Percentiles rank a stretch among this genome's conserved stretches.
These are phyloP conservation scores for Aspergillus candidus DNA, from an alignment of 2,329 filamentous ascomycete species.

Conservation along the genomic window DNA sequence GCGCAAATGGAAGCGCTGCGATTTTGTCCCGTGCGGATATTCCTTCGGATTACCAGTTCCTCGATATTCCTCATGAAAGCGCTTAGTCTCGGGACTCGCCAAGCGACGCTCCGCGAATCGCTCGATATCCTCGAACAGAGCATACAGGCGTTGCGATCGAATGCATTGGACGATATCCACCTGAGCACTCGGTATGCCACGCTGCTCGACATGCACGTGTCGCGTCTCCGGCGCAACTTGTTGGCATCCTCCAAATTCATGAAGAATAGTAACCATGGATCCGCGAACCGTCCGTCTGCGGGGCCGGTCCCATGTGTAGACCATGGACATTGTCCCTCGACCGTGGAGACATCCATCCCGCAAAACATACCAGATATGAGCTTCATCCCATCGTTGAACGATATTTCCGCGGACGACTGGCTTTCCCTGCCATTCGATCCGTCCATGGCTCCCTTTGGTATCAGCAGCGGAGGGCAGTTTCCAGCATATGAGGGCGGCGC, in stretches of 20 bases:
- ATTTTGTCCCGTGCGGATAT: slow-evolving; percentile 50
- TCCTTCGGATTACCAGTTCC: slow-evolving; percentile 49
- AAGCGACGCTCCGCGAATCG: slow-evolving; percentile 45
- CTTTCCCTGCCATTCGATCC: slow-evolving; percentile 40
- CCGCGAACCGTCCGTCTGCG: slow-evolving; percentile 25
- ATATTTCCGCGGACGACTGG: slow-evolving; percentile 36
- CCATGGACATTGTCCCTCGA: slow-evolving; percentile 14
- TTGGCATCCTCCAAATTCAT: slow-evolving; percentile 27
- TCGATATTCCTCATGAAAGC: slow-evolving; percentile 52
- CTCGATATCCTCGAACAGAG: slow-evolving; percentile 45
- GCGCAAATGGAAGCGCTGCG: slow-evolving; percentile 43
- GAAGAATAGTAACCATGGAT: slow-evolving; percentile 20
- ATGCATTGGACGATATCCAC: slow-evolving; percentile 48
- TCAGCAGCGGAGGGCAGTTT: slow-evolving; percentile 32
- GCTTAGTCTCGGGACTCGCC: slow-evolving; percentile 45
- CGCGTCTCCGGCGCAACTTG: slow-evolving; percentile 36
- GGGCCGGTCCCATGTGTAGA: slow-evolving; percentile 24
- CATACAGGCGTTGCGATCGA: slow-evolving; percentile 45
- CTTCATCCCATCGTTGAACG: slow-evolving; percentile 25
- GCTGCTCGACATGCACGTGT: slow-evolving; percentile 43
- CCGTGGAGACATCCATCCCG: slow-evolving; percentile 16
- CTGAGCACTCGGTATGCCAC: slow-evolving; percentile 47
- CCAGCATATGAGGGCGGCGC: slow-evolving; percentile 36
- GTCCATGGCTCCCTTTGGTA: slow-evolving; percentile 40
- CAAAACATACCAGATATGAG: slow-evolving; percentile 24